Evolutionary conservation across 345 rosid genomes (phyloP).

Genomic region (Rhodomyrtus tomentosa): DNA sequence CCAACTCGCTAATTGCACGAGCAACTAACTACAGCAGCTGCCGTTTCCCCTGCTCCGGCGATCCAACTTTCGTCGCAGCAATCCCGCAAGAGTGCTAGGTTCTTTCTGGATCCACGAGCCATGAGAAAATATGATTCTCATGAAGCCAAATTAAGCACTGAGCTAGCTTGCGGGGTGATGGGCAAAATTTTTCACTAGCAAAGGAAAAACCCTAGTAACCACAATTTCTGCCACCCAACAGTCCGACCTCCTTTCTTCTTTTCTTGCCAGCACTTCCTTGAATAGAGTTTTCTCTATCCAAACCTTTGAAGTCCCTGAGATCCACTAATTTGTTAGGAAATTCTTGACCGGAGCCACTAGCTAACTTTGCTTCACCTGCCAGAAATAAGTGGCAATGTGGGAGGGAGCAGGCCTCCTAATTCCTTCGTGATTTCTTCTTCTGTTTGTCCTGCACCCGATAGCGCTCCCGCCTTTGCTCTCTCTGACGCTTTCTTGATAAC

Average conservation of each 20-base stretch:
- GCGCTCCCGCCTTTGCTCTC: constrained; percentile 74
- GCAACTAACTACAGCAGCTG: neutral
- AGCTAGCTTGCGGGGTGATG: neutral
- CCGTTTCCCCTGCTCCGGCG: neutral
- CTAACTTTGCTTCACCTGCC: neutral
- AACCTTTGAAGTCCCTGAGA: neutral
- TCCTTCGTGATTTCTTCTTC: constrained; percentile 40
- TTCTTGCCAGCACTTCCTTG: neutral
- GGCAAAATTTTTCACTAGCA: neutral
- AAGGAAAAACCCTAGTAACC: neutral
- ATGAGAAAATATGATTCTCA: neutral
- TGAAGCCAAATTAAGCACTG: neutral
- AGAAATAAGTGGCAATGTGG: neutral
- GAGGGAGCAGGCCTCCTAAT: constrained; percentile 11
- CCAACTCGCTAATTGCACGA: neutral
- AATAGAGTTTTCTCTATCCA: neutral
- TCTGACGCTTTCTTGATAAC: constrained; percentile 49
- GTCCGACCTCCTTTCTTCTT: neutral
- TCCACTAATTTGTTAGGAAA: neutral
- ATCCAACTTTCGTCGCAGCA: neutral
- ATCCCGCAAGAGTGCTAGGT: neutral
- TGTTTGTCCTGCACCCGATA: constrained; percentile 55
- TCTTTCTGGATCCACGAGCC: neutral
- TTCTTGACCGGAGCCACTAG: neutral
- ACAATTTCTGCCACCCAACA: neutral